Evolutionary conservation across 78 protist species (phyloP), one percentile per base, ranked within the genome.

Genomic region (Dictyostelium capitatum): DNA sequence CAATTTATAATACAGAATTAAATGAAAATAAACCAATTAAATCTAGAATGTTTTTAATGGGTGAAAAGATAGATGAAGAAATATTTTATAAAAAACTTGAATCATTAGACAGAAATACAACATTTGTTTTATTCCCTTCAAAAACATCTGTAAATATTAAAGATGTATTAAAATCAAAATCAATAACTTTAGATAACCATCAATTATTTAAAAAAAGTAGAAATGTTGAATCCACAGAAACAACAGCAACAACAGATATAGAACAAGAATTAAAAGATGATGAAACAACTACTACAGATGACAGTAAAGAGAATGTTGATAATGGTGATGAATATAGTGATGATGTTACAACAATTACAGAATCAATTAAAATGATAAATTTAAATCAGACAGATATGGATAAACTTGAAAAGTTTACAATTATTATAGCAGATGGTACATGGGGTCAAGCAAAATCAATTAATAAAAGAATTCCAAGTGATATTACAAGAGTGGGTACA

Each of bases 401-500:
- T 4, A 62, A 87, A 43, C 43, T 83, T 10, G 41, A 47, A 47
- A 59, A 74, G 65, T 30, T 87, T 5, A 87, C 84, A 30, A 64
- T 64, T 37, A 87, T 87, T 50, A 87, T 87, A 25, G 37, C 69
- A 11, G 92, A 87, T 77, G 92, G 92, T 1, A 87, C 92, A 48
- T 87, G 92, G 92, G n/a, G 78, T 32, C 82, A 87, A 50, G 82
- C 92, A 25, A 87, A 87, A 46, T 75, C 80, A 32, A 17, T 87
- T 8, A 50, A 25, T 32, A 87, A 87, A 50, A 59, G 73, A 28
- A 77, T 87, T 3, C 92, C 92, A 47, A 19, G 37, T 57, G 80
- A 87, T 77, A n/a, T 77, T 50, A 64, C 30, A 62, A 74, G 93
- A 78, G 91, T 83, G 57, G 7, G 54, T 56, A 20, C 4, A n/a